Evolutionary conservation across 2,329 filamentous ascomycete species (phyloP), one percentile per base, ranked within the genome.

Genomic region (Fusarium falciforme): DNA sequence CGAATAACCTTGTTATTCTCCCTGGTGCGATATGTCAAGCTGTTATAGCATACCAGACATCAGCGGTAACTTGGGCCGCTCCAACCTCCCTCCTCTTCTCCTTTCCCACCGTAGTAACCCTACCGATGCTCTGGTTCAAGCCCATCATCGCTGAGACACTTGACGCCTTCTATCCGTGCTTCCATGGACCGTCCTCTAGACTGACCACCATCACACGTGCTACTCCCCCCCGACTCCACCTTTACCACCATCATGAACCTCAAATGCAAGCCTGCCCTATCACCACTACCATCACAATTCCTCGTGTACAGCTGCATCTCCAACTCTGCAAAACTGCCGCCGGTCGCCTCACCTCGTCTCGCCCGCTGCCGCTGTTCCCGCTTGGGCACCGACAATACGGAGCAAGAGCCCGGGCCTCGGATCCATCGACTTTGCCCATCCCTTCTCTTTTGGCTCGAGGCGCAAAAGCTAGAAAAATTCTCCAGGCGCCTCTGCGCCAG

Each of bases 361-460:
- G 22, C 14, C 31, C 12, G 54, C 11, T 38, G 54, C 40, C 36
- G 55, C 29, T 47, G 44, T 66, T 60, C 64, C 62, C 55, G 33
- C 61, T 70, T 74, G 57, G 64, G 67, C 61, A 73, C 40, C 71
- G 40, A 75, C 22, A 22, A 66, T 64, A 57, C 47, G 47, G 47
- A 54, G 47, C 27, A 54, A 31, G 47, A 54, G 47, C 47, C 40
- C 17, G 22, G 20, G 20, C n/a, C 14, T 55, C 10, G 25, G 17
- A 20, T 55, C 31, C 42, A 36, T 49, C 65, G 44, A 27, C 35
- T 20, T 27, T 59, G 27, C 52, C 29, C 57, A 69, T 74, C 64
- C 44, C 47, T 69, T 72, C 66, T 74, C 35, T 40, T 63, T 66
- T 58, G 33, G 57, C 64, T 62, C 47, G 63, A 60, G 52, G 44